Conservation (phyloP, 495 filamentous ascomycete genomes). For the Letharia columbiana region DNA sequence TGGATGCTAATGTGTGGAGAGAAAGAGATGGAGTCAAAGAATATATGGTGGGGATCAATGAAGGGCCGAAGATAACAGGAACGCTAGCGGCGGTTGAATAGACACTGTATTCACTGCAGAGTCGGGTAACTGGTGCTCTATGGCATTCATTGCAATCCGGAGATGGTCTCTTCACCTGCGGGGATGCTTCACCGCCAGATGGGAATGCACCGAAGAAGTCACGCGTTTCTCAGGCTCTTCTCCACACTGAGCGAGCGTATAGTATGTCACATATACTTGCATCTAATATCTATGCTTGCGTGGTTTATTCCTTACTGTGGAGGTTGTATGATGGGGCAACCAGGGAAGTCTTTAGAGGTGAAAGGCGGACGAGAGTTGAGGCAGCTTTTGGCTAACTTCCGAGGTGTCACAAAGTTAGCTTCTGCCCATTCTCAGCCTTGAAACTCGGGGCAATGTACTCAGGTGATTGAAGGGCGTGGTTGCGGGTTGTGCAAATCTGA, state of each 20-base stretch:
- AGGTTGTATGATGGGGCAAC: background rate
- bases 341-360: background rate
- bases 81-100: background rate
- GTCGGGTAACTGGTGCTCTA: background rate
- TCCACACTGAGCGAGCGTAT: background rate
- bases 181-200: background rate
- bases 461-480: background rate
- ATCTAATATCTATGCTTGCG: background rate
- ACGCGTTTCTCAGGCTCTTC: background rate
- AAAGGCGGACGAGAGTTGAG: background rate
- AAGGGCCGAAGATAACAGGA: background rate
- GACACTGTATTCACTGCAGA: background rate
- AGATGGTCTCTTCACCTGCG: background rate
- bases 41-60: background rate
- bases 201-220: background rate
- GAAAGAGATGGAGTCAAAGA: constrained; percentile 1
- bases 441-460: background rate
- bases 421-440: background rate
- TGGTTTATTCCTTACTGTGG: background rate
- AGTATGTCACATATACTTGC: background rate
- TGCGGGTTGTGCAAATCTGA: background rate
- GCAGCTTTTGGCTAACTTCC: background rate
- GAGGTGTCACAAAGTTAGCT: constrained; percentile 5
- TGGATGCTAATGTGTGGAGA: background rate
- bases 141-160: background rate